Evolutionary conservation across 1,284 basidiomycete genomes (phyloP).

Genomic region (Coniferiporia sulphurascens): DNA sequence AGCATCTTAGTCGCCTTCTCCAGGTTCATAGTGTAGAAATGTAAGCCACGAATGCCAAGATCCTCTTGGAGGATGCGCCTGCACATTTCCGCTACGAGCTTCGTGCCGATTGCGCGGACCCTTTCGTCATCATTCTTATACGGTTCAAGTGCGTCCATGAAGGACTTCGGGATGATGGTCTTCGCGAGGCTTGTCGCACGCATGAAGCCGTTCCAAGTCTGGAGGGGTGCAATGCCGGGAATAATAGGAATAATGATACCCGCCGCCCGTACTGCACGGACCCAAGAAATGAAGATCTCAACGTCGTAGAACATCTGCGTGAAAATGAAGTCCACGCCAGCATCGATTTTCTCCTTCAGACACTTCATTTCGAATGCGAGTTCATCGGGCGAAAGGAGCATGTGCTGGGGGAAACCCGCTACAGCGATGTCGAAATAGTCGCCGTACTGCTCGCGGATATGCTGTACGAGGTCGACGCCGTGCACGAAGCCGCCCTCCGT

Average conservation of each 20-base stretch:
- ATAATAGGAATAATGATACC: slow-evolving; percentile 94
- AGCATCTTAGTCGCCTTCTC: slow-evolving; percentile 95
- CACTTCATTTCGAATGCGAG: slow-evolving; percentile 80
- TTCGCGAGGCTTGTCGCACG: slow-evolving; percentile 88
- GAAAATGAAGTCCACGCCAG: slow-evolving; percentile 87
- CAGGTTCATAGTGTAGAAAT: slow-evolving; percentile 98
- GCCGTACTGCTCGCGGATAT: slow-evolving; percentile 77
- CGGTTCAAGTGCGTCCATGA: slow-evolving; percentile 81
- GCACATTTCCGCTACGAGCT: slow-evolving; percentile 87
- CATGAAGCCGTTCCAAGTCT: slow-evolving; percentile 96
- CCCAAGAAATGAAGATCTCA: slow-evolving; percentile 82
- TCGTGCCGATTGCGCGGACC: slow-evolving; percentile 85
- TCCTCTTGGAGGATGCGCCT: slow-evolving; percentile 71
- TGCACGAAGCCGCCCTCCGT: slow-evolving; percentile 86
- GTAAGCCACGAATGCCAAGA: slow-evolving; percentile 81
- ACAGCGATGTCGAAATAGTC: slow-evolving; percentile 95
- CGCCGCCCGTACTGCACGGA: slow-evolving; percentile 73
- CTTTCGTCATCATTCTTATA: slow-evolving; percentile 90
- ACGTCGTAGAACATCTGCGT: slow-evolving; percentile 97
- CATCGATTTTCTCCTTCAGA: slow-evolving; percentile 85
- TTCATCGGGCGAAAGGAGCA: slow-evolving; percentile 63
- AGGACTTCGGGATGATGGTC: slow-evolving; percentile 76
- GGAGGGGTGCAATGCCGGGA: slow-evolving; percentile 95
- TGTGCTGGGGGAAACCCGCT: slow-evolving; percentile 82
- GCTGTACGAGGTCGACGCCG: slow-evolving; percentile 85